Evolutionary conservation across 768 basidiomycete genomes (phyloP).

Genomic region (Leccinum ochraceum): DNA sequence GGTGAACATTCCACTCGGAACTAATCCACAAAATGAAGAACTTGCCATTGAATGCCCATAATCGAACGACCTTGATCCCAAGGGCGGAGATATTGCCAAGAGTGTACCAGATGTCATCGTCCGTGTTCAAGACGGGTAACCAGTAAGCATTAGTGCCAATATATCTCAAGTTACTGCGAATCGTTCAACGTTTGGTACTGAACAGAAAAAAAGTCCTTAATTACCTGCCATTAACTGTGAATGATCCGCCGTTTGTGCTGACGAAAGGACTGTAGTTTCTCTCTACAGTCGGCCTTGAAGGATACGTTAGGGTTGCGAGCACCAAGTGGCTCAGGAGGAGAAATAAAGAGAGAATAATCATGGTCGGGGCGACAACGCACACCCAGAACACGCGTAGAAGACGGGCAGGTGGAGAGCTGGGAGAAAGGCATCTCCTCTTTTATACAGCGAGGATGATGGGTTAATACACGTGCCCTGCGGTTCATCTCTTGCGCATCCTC

Average conservation of each 20-base stretch:
- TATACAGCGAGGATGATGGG: constrained; percentile 17
- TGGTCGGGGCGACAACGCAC: constrained; percentile 29
- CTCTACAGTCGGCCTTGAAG: constrained; percentile 35
- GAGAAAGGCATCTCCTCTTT: not conserved
- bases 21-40: not conserved
- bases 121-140: constrained; percentile 54
- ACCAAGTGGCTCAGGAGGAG: constrained; percentile 34
- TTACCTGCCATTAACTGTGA: constrained; percentile 57
- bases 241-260: constrained; percentile 43
- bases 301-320: constrained; percentile 27
- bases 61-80: constrained; percentile 59
- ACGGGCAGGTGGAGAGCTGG: constrained; percentile 3
- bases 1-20: constrained; percentile 10
- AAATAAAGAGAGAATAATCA: constrained; percentile 37
- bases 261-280: constrained; percentile 45
- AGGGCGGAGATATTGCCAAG: constrained; percentile 56
- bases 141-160: constrained; percentile 69
- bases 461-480: constrained; percentile 16
- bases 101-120: constrained; percentile 57
- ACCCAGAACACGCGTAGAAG: constrained; percentile 1
- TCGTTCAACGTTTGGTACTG: constrained; percentile 27
- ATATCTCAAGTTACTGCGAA: constrained; percentile 40
- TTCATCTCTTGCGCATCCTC: not conserved
- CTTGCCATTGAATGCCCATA: constrained; percentile 74
- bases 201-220: not conserved